Evolutionary conservation across 768 basidiomycete genomes (phyloP).

Genomic region (Leccinum ochraceum): DNA sequence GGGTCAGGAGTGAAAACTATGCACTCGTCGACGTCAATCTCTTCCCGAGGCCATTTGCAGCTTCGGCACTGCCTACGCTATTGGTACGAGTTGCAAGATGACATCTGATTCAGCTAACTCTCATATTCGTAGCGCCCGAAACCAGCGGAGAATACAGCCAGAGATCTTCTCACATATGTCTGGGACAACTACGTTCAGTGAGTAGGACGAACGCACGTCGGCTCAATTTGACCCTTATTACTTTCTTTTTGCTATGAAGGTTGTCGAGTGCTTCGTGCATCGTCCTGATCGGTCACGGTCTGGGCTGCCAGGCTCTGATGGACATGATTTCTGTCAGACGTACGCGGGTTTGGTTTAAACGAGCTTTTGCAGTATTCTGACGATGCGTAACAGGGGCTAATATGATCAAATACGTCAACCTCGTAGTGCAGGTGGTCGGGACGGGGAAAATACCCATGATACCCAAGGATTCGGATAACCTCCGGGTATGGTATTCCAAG

Average conservation of each 20-base stretch:
- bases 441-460: slow-evolving; percentile 53
- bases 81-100: slow-evolving; percentile 32
- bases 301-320: slow-evolving; percentile 76
- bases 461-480: slow-evolving; percentile 55
- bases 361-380: not conserved
- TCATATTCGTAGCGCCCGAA: slow-evolving; percentile 38
- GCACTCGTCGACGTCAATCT: slow-evolving; percentile 87
- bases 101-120: slow-evolving; percentile 1
- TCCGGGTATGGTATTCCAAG: slow-evolving; percentile 72
- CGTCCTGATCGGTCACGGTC: slow-evolving; percentile 85
- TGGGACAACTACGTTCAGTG: slow-evolving; percentile 98
- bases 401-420: slow-evolving; percentile 64
- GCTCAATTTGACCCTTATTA: not conserved
- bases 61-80: slow-evolving; percentile 24
- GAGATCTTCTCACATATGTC: slow-evolving; percentile 72
- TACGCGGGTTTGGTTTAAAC: slow-evolving; percentile 35
- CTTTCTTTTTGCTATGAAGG: slow-evolving; percentile 38
- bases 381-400: slow-evolving; percentile 39
- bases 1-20: slow-evolving; percentile 69
- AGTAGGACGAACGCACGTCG: slow-evolving; percentile 28
- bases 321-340: slow-evolving; percentile 72
- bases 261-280: slow-evolving; percentile 72
- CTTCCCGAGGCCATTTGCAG: slow-evolving; percentile 55
- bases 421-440: slow-evolving; percentile 80
- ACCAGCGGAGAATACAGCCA: slow-evolving; percentile 45